A percentile compares a stretch with the other conserved stretches of the same genome.
These are phyloP conservation scores for Ophiocordyceps unilateralis DNA, from an alignment of 2,329 filamentous ascomycete species.

Conservation along the genomic window DNA sequence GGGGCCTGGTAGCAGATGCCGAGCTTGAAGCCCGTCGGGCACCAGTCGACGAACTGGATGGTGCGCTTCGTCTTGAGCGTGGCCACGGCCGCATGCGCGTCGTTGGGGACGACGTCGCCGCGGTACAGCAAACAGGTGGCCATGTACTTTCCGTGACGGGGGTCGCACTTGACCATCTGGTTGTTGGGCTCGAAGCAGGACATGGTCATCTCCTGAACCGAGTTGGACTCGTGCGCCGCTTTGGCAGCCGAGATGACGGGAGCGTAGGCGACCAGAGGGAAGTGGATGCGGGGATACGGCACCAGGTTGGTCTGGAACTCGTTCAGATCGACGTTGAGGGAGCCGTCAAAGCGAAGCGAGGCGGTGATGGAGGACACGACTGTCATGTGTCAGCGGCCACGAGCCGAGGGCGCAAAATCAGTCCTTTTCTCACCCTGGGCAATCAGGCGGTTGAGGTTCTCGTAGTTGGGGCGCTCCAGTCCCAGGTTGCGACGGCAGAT, in stretches of 20 bases:
- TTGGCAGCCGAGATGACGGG: constrained; percentile 90
- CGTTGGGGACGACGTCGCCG: constrained; percentile 93
- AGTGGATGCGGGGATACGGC: constrained; percentile 97
- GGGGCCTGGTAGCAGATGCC: constrained; percentile 99
- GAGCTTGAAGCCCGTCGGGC: constrained; percentile 99
- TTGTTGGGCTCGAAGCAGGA: constrained; percentile 99
- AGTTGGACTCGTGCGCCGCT: constrained; percentile 95
- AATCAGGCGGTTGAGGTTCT: constrained; percentile 97
- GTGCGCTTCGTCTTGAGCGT: constrained; percentile 98
- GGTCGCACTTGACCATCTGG: constrained; percentile 99
- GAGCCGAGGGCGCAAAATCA: background rate
- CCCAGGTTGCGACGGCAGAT: constrained; percentile 97
- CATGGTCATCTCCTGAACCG: constrained; percentile 95
- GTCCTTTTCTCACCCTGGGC: constrained; percentile 55
- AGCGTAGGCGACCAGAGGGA: constrained; percentile 92
- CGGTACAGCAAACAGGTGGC: constrained; percentile 95
- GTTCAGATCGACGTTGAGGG: constrained; percentile 97
- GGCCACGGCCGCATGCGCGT: constrained; percentile 80
- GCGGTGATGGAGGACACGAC: constrained; percentile 98
- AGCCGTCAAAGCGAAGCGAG: constrained; percentile 94
- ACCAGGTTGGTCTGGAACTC: constrained; percentile 99
- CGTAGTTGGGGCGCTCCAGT: constrained; percentile 93
- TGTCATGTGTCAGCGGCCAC: constrained; percentile 14
- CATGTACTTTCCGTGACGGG: constrained; percentile 99
- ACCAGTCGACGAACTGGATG: constrained; percentile 99